Evolutionary conservation across 108 stramenopile genomes (phyloP).

Genomic region (Cyclotella choctawhatcheeana): DNA sequence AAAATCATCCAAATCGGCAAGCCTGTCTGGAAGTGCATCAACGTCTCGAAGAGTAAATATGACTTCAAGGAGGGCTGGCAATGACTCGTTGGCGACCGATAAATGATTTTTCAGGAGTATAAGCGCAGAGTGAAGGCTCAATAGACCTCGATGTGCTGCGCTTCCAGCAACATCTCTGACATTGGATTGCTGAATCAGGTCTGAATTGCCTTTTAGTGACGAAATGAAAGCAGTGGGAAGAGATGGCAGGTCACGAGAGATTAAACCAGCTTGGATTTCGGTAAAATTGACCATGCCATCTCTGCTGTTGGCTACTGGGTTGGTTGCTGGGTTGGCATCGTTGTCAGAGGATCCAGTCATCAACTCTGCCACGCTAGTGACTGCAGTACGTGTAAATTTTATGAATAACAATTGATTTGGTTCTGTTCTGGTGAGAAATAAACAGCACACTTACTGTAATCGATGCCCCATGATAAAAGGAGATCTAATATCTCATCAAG

Average conservation of each 20-base stretch:
- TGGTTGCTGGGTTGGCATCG: not conserved
- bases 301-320: not conserved
- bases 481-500: constrained; percentile 74
- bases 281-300: not conserved
- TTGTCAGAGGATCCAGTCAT: constrained; percentile 36
- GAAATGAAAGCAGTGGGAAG: constrained; percentile 36
- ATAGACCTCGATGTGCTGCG: constrained; percentile 78
- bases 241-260: constrained; percentile 24
- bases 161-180: constrained; percentile 59
- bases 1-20: constrained; percentile 85
- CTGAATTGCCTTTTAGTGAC: not conserved
- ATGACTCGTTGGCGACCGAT: constrained; percentile 55
- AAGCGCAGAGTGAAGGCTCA: constrained; percentile 74
- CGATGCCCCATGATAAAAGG: constrained; percentile 69
- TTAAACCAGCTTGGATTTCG: constrained; percentile 18
- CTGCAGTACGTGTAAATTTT: no score
- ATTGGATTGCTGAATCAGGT: constrained; percentile 10
- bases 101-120: constrained; percentile 65
- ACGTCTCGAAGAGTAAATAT: constrained; percentile 78
- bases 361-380: no score
- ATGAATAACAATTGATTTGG: no score
- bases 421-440: no score
- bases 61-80: constrained; percentile 71
- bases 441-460: constrained; percentile 73
- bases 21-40: constrained; percentile 65